Conservation (phyloP, 129 eudicot species). For the Escallonia rubra region DNA sequence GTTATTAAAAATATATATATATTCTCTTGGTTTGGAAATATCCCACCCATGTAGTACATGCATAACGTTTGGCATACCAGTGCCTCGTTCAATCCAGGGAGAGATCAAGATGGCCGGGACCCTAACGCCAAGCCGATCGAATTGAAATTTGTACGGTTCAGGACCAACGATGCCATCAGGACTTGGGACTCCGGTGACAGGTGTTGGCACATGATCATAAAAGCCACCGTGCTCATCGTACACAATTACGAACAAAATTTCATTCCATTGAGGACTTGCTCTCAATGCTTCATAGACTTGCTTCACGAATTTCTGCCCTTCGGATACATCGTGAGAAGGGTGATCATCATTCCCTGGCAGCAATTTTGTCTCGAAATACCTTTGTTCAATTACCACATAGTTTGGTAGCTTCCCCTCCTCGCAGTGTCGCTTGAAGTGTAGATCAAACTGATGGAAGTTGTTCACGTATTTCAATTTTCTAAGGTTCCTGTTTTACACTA, state of each 20-base stretch:
- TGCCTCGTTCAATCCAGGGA: constrained; percentile 47
- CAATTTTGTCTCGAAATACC: constrained; percentile 29
- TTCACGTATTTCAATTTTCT: constrained; percentile 36
- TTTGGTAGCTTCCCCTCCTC: constrained; percentile 48
- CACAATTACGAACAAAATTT: constrained; percentile 36
- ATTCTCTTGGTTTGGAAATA: too few relatives aligned
- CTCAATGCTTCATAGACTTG: constrained; percentile 47
- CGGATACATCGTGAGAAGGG: constrained; percentile 51
- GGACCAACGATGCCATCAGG: constrained; percentile 47
- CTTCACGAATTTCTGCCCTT: constrained; percentile 41
- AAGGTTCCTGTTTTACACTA: constrained; percentile 26
- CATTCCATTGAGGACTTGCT: constrained; percentile 58
- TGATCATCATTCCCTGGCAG: constrained; percentile 54
- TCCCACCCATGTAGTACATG: too few relatives aligned
- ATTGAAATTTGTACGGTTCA: constrained; percentile 39
- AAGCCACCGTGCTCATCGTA: constrained; percentile 58
- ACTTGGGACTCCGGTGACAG: constrained; percentile 41
- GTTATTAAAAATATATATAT: too few relatives aligned
- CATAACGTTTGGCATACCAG: constrained; percentile 14
- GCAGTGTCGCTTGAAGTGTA: constrained; percentile 37
- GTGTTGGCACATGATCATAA: constrained; percentile 53
- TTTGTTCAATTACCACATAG: constrained; percentile 42
- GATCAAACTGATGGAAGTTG: constrained; percentile 37
- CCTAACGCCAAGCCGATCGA: constrained; percentile 46
- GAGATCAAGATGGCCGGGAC: constrained; percentile 46